phyloP scores from a whole-genome alignment of 23 red algal genomes.

The Cyanidioschyzon merolae region DNA sequence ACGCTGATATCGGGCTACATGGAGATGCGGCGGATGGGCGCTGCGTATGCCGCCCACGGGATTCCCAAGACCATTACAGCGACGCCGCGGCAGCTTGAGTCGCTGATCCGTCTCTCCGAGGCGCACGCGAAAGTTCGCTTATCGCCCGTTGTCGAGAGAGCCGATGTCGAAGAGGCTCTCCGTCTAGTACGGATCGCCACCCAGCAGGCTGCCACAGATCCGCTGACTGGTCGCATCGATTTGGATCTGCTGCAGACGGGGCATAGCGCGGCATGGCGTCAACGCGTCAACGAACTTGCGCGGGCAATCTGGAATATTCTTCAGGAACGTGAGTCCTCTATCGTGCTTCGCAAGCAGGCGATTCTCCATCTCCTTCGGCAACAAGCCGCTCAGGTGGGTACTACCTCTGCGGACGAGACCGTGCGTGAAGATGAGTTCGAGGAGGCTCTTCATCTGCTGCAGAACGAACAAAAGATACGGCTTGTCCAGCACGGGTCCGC shows the following conservation, averaged over 20 bases:
- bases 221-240: constrained; percentile 73
- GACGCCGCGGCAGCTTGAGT: constrained; percentile 90
- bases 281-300: neutral
- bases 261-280: constrained; percentile 16
- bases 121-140: constrained; percentile 80
- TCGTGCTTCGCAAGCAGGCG: neutral
- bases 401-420: neutral
- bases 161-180: constrained; percentile 82
- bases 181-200: constrained; percentile 72
- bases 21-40: constrained; percentile 44
- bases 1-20: constrained; percentile 49
- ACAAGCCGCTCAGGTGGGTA: neutral
- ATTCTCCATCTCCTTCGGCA: neutral
- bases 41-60: constrained; percentile 23
- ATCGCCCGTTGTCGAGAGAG: constrained; percentile 39
- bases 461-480: constrained; percentile 3
- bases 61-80: constrained; percentile 67
- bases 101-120: constrained; percentile 82
- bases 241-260: constrained; percentile 79
- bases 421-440: constrained; percentile 3
- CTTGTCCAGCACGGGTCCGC: neutral
- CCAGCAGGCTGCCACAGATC: constrained; percentile 68
- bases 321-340: neutral
- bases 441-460: neutral
- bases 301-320: neutral